phyloP scores from a whole-genome alignment of 192 early-diverging fungal genomes.

The Backusella macrospora region DNA sequence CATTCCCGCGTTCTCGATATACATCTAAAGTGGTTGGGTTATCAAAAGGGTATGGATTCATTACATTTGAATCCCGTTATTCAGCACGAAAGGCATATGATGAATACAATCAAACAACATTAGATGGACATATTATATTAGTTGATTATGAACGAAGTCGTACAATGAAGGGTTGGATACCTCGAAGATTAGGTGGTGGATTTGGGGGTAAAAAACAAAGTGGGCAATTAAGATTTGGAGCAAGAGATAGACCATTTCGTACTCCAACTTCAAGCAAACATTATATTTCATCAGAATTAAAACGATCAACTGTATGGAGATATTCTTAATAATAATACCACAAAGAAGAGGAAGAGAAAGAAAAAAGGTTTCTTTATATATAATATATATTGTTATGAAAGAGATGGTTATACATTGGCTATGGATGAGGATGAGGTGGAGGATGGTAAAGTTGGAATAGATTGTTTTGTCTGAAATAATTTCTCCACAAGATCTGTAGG shows the following conservation, averaged over 20 bases:
- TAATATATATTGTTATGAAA: background rate
- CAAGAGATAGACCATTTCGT: conserved; percentile 43
- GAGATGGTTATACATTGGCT: background rate
- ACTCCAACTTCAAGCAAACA: background rate
- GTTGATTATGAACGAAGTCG: conserved; percentile 46
- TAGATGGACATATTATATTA: conserved; percentile 41
- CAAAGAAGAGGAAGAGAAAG: no score
- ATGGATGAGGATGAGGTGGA: background rate
- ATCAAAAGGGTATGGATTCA: conserved; percentile 46
- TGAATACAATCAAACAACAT: conserved; percentile 22
- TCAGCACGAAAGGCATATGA: conserved; percentile 41
- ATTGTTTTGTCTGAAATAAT: conserved; percentile 27
- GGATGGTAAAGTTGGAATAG: background rate
- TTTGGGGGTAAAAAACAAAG: conserved; percentile 49
- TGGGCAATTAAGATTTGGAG: conserved; percentile 47
- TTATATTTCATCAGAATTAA: background rate
- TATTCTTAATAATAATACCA: conserved; percentile 14
- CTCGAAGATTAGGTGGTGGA: conserved; percentile 46
- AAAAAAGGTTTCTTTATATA: background rate
- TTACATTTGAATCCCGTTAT: conserved; percentile 30
- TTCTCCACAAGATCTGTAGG: conserved; percentile 35
- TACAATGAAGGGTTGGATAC: conserved; percentile 45
- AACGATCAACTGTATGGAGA: conserved; percentile 19
- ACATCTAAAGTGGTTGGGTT: conserved; percentile 42
- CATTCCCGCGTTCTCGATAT: no score